phyloP scores from a whole-genome alignment of 495 filamentous ascomycete species.

The Aspergillus conjunctus region DNA sequence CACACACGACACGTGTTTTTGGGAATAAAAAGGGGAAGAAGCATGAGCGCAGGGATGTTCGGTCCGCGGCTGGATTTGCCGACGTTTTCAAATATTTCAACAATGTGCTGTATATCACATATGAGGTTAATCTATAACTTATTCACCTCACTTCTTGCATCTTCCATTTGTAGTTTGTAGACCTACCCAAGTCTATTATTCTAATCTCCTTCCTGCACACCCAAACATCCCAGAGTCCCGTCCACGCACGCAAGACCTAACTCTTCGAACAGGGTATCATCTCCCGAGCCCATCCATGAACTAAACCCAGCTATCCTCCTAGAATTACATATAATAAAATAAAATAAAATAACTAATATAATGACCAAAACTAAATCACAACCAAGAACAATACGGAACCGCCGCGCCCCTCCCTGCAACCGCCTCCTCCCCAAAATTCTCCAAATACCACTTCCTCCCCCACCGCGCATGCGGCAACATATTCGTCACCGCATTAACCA shows the following conservation, averaged over 20 bases:
- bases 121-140: slow-evolving; percentile 20
- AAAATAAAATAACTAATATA: no score
- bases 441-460: slow-evolving; percentile 84
- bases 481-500: slow-evolving; percentile 82
- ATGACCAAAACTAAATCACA: slow-evolving; percentile 28
- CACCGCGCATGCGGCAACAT: slow-evolving; percentile 89
- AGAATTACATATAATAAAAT: neutral
- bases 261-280: no score
- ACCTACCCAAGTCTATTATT: no score
- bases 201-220: no score
- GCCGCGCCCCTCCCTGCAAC: slow-evolving; percentile 76
- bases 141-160: slow-evolving; percentile 4
- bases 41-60: slow-evolving; percentile 19
- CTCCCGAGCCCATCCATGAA: neutral
- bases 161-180: neutral
- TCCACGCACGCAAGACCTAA: no score
- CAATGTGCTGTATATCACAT: slow-evolving; percentile 32
- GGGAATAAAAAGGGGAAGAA: slow-evolving; percentile 12
- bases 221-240: no score
- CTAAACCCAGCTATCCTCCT: neutral
- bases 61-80: slow-evolving; percentile 22
- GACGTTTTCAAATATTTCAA: slow-evolving; percentile 32
- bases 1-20: slow-evolving; percentile 6
- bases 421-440: slow-evolving; percentile 80
- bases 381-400: slow-evolving; percentile 67